phyloP scores from a whole-genome alignment of 768 basidiomycete genomes.

The Tephrocybe sp. region DNA sequence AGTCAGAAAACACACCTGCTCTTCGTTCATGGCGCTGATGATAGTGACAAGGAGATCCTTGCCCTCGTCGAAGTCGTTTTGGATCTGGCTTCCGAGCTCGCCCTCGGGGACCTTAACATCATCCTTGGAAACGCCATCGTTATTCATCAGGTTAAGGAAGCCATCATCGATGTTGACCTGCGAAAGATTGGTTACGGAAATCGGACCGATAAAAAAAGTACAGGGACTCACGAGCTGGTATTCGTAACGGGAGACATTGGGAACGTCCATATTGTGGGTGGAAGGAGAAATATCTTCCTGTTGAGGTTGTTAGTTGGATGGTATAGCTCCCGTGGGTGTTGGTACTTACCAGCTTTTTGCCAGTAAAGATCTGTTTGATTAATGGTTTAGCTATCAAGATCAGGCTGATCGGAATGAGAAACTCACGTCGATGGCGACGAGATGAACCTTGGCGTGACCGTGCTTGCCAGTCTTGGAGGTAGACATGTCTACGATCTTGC shows the following conservation, averaged over 20 bases:
- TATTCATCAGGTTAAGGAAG: conserved; percentile 91
- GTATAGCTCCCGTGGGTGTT: background rate
- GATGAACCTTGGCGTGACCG: conserved; percentile 99
- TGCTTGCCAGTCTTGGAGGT: conserved; percentile 99
- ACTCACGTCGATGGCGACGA: conserved; percentile 94
- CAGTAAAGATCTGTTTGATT: conserved; percentile 86
- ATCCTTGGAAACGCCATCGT: conserved; percentile 82
- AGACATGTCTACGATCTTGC: conserved; percentile 99
- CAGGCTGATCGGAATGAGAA: background rate
- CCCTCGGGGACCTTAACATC: conserved; percentile 93
- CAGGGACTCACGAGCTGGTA: conserved; percentile 75
- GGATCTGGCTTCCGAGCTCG: conserved; percentile 75
- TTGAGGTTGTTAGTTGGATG: conserved; percentile 14
- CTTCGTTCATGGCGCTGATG: conserved; percentile 89
- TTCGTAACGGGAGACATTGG: conserved; percentile 89
- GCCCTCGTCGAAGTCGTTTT: conserved; percentile 73
- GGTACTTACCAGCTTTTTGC: conserved; percentile 86
- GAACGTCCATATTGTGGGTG: conserved; percentile 99
- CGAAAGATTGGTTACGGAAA: conserved; percentile 2
- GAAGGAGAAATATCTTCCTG: conserved; percentile 94
- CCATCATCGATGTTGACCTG: conserved; percentile 91
- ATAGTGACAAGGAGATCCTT: conserved; percentile 89
- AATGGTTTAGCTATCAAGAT: conserved; percentile 12
- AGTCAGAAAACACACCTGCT: conserved; percentile 55
- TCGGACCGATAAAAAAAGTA: conserved; percentile 5